Conservation (phyloP, 176 grass and related monocot species). For the Thalia dealbata region DNA sequence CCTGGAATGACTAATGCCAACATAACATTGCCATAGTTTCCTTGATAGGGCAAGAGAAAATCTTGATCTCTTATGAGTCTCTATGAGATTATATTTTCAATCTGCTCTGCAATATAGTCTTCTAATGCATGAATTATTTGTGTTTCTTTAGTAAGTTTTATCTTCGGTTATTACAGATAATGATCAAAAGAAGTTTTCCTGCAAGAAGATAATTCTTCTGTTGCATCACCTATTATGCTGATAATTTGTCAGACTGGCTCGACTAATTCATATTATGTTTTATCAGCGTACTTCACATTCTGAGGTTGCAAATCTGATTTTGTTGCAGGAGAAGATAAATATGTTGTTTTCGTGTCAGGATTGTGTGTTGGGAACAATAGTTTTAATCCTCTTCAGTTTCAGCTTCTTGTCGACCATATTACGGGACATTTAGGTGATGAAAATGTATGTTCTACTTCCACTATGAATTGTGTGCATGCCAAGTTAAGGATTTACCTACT, state of each 20-base stretch:
- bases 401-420: constrained; percentile 96
- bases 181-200: not conserved
- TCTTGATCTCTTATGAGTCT: not conserved
- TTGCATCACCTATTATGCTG: not conserved
- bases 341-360: constrained; percentile 75
- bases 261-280: not conserved
- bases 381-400: constrained; percentile 98
- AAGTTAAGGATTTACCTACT: constrained; percentile 8
- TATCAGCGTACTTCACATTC: not conserved
- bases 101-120: not conserved
- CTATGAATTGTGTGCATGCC: not conserved
- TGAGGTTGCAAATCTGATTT: not conserved
- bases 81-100: not conserved
- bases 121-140: not conserved
- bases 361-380: constrained; percentile 48
- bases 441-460: constrained; percentile 51
- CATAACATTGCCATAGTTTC: too few relatives aligned
- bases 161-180: not conserved
- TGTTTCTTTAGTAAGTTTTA: not conserved
- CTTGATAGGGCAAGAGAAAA: too few relatives aligned
- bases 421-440: constrained; percentile 93
- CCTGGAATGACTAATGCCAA: too few relatives aligned
- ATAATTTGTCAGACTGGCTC: not conserved
- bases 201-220: not conserved
- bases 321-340: constrained; percentile 82